Base-by-base conservation (phyloP, 176 grass and related monocot species). In the Canna indica region DNA sequence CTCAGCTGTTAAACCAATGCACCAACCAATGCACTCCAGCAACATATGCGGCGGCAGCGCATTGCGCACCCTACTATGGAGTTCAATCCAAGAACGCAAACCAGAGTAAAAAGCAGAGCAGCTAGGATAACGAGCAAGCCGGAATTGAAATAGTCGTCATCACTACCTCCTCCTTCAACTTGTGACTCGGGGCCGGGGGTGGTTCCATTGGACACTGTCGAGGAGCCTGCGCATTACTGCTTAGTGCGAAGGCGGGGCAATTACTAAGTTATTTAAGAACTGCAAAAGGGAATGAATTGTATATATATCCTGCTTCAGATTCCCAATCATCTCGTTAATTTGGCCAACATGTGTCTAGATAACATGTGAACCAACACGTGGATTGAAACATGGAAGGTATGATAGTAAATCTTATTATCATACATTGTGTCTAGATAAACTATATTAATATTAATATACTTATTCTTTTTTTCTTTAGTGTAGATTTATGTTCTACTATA, bases 31-130 rank as follows among this genome's bases (percentile, higher is more conserved):
- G n/a, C n/a, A n/a, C n/a, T n/a, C n/a, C n/a, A n/a, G n/a, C n/a
- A n/a, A n/a, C n/a, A n/a, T n/a, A n/a, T n/a, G 34, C 35, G 34
- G 20, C 35, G 3, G 63, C 63, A 39, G 35, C 34, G 35, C 35
- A 66, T 66, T 24, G 63, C 63, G 63, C 33, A 66, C 22, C 63
- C 7, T 8, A 39, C 35, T 17, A 66, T 66, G 35, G 63, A 66
- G 20, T 66, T 66, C 35, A 38, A 12, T 18, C 16, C 63, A 10
- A 66, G 17, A 33, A 66, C 35, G 35, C 29, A 24, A 14, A 66
- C 18, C 35, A 66, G 35, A 66, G 35, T 41, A 29, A 33, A 66
- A 11, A 66, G 20, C 7, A 66, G 63, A 1, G 63, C 63, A 3
- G 63, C 63, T 15, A 38, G 35, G 63, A 66, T 25, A 35, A 66